Percentiles rank a stretch among this genome's conserved stretches.
Evolutionary conservation across 2,329 filamentous ascomycete species (phyloP).

Genomic region (Nemania bipapillata): DNA sequence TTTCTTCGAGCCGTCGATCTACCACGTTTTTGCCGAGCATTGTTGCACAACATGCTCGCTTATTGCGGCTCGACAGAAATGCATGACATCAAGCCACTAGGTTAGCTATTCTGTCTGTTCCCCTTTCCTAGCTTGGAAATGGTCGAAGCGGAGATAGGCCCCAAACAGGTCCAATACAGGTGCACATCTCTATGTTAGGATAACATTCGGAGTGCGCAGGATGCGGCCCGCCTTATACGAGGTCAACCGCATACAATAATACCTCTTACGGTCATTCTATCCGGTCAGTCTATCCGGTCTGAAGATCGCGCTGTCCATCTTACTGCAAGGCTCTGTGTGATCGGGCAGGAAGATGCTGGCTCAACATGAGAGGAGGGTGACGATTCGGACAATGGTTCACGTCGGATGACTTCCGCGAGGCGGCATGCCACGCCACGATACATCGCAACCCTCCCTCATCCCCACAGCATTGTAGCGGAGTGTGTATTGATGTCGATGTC

Average conservation of each 20-base stretch:
- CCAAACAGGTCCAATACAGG: conserved; percentile 28
- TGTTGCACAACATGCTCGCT: conserved; percentile 38
- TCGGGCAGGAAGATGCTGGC: conserved; percentile 18
- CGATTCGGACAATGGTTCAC: conserved; percentile 22
- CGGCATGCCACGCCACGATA: conserved; percentile 34
- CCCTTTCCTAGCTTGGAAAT: conserved; percentile 28
- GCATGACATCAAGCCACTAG: conserved; percentile 29
- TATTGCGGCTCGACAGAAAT: conserved; percentile 40
- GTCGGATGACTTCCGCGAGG: conserved; percentile 41
- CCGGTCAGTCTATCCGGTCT: conserved; percentile 9
- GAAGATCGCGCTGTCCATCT: conserved; percentile 8
- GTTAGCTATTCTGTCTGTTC: conserved; percentile 12
- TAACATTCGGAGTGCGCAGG: conserved; percentile 23
- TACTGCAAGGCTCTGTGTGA: conserved; percentile 6
- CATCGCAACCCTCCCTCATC: conserved; percentile 20
- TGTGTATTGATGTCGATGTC: conserved; percentile 18
- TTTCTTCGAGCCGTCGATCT: conserved; percentile 26
- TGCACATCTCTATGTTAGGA: conserved; percentile 21
- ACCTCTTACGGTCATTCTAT: conserved; percentile 25
- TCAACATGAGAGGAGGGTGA: conserved; percentile 19
- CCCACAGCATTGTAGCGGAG: conserved; percentile 26
- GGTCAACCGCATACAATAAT: conserved; percentile 25
- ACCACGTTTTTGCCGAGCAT: conserved; percentile 35
- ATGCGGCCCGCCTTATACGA: conserved; percentile 33
- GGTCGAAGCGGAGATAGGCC: conserved; percentile 29